These are phyloP conservation scores for Populus pruinosa DNA, from an alignment of 345 rosid genomes.

Conservation along the genomic window DNA sequence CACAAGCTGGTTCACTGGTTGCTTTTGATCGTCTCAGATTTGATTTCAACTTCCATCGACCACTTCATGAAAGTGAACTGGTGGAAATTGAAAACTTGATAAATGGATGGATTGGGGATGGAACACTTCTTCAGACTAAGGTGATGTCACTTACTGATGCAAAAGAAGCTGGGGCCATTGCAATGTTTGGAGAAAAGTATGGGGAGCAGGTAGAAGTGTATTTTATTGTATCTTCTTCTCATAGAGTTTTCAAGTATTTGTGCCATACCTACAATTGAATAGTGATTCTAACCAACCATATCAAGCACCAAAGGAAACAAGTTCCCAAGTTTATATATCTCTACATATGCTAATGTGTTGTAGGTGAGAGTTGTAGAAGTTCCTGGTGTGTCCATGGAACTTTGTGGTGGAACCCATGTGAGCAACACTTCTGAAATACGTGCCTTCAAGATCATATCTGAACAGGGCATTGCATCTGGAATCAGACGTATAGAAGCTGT, in stretches of 20 bases:
- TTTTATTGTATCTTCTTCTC: background rate
- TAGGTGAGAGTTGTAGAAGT: conserved; percentile 99
- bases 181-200: conserved; percentile 98
- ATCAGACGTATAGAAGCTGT: conserved; percentile 91
- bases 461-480: conserved; percentile 98
- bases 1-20: conserved; percentile 97
- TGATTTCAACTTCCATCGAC: conserved; percentile 83
- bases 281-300: background rate
- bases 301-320: background rate
- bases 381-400: conserved; percentile 98
- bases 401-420: conserved; percentile 98
- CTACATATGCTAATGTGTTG: conserved; percentile 7
- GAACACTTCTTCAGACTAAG: conserved; percentile 68
- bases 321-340: background rate
- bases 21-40: conserved; percentile 95
- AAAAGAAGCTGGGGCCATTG: conserved; percentile 85
- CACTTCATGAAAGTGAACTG: conserved; percentile 62
- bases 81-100: conserved; percentile 68
- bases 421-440: conserved; percentile 82
- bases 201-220: conserved; percentile 64
- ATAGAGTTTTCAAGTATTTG: background rate
- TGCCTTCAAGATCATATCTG: conserved; percentile 86
- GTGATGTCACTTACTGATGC: conserved; percentile 80
- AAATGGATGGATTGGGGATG: conserved; percentile 82
- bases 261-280: background rate